These are phyloP conservation scores for Populus euphratica DNA, from an alignment of 345 rosid species.

Conservation along the genomic window DNA sequence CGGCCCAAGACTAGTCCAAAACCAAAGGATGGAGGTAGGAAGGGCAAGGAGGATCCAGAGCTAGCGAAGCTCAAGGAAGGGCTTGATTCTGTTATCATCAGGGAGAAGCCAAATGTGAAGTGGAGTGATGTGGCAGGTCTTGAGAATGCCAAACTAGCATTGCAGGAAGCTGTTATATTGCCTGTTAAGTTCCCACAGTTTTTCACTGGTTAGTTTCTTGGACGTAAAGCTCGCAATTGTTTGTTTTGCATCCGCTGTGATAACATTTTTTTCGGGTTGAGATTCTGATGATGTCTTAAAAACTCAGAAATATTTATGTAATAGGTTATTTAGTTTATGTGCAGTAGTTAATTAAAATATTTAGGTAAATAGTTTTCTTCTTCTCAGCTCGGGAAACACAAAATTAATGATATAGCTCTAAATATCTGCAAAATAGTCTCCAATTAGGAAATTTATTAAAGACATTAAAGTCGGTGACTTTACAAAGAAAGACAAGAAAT, in stretches of 20 bases:
- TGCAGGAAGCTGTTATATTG: constrained; percentile 89
- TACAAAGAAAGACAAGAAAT: no score
- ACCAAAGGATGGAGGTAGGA: constrained; percentile 38
- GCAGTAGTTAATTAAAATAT: no score
- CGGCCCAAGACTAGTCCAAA: constrained; percentile 62
- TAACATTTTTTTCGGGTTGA: not conserved
- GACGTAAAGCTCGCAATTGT: not conserved
- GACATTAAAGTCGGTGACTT: no score
- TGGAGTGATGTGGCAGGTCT: constrained; percentile 94
- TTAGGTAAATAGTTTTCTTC: no score
- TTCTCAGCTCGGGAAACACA: no score
- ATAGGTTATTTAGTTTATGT: no score
- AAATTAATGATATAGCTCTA: no score
- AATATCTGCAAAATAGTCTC: no score
- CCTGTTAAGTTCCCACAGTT: constrained; percentile 90
- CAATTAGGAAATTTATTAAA: no score
- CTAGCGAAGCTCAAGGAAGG: constrained; percentile 80
- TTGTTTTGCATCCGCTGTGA: not conserved
- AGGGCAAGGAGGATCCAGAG: constrained; percentile 75
- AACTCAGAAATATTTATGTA: no score
- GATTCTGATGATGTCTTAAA: not conserved
- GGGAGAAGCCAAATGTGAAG: constrained; percentile 80
- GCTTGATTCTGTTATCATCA: constrained; percentile 66
- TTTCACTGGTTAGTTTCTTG: constrained; percentile 57
- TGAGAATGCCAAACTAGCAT: constrained; percentile 80